These are phyloP conservation scores for Leccinum griseonigrum DNA, from an alignment of 1,284 basidiomycete species.

Conservation along the genomic window DNA sequence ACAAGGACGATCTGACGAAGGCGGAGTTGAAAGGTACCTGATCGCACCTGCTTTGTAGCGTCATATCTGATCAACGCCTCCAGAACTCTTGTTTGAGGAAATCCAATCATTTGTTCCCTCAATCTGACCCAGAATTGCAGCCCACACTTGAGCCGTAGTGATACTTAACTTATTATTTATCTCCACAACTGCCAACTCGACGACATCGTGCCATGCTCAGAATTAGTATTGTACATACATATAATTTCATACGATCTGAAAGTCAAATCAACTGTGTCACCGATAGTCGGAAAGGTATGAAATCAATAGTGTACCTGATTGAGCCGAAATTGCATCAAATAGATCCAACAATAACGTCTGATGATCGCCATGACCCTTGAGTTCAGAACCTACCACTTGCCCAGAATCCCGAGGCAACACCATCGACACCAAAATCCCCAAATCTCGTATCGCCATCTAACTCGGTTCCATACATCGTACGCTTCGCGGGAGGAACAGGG, in stretches of 20 bases:
- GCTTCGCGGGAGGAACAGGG: slow-evolving; percentile 41
- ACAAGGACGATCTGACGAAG: slow-evolving; percentile 75
- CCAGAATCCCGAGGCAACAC: slow-evolving; percentile 70
- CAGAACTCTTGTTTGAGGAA: slow-evolving; percentile 62
- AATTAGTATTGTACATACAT: slow-evolving; percentile 26
- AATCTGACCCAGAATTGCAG: slow-evolving; percentile 35
- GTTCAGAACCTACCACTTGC: slow-evolving; percentile 40
- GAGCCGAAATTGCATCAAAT: slow-evolving; percentile 8
- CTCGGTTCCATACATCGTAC: slow-evolving; percentile 81
- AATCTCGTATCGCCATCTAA: slow-evolving; percentile 71
- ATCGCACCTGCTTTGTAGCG: slow-evolving; percentile 17
- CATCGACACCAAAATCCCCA: slow-evolving; percentile 76
- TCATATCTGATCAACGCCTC: slow-evolving; percentile 13
- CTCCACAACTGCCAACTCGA: neutral
- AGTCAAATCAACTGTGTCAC: neutral
- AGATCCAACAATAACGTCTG: slow-evolving; percentile 8
- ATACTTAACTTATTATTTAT: slow-evolving; percentile 1
- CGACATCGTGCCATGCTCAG: slow-evolving; percentile 4
- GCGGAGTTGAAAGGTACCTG: slow-evolving; percentile 64
- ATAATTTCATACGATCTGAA: slow-evolving; percentile 16
- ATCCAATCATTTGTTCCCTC: slow-evolving; percentile 64
- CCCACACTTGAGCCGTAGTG: neutral
- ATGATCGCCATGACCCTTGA: slow-evolving; percentile 17
- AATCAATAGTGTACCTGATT: slow-evolving; percentile 11
- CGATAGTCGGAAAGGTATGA: neutral